A percentile compares a stretch with the other conserved stretches of the same genome.
phyloP scores from a whole-genome alignment of 2,329 filamentous ascomycete species.

The Aspergillus vadensis region DNA sequence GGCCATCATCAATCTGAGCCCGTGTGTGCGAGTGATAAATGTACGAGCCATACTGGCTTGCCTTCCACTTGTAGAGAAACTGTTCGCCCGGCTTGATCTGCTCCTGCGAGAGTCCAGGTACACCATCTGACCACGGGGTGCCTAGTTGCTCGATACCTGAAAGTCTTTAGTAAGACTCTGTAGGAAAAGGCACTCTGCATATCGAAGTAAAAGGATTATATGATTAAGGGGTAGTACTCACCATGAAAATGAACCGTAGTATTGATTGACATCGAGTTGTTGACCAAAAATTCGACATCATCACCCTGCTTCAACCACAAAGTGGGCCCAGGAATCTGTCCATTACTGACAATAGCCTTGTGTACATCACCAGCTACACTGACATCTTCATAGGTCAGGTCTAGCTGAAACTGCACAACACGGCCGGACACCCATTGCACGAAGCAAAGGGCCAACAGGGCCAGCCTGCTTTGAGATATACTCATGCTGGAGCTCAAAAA shows the following conservation, averaged over 20 bases:
- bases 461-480: not conserved
- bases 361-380: conserved; percentile 28
- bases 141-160: conserved; percentile 42
- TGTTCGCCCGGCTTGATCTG: conserved; percentile 52
- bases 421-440: conserved; percentile 13
- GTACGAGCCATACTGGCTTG: conserved; percentile 59
- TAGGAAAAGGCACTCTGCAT: not conserved
- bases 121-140: conserved; percentile 64
- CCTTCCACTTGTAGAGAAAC: conserved; percentile 59
- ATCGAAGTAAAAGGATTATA: not conserved
- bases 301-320: conserved; percentile 32
- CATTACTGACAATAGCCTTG: conserved; percentile 31
- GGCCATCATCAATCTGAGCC: conserved; percentile 61
- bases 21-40: conserved; percentile 63
- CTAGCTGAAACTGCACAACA: conserved; percentile 13
- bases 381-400: conserved; percentile 29
- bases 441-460: conserved; percentile 11
- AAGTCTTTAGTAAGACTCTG: not conserved
- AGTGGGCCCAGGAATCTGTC: conserved; percentile 32
- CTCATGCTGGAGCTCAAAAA: conserved; percentile 1
- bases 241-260: conserved; percentile 38
- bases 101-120: conserved; percentile 58
- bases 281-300: conserved; percentile 31
- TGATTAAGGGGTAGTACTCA: not conserved
- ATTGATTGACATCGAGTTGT: conserved; percentile 32